Conservation (phyloP, 225 moss, liverwort and hornwort genomes). For the Thuidium tamariscinum region DNA sequence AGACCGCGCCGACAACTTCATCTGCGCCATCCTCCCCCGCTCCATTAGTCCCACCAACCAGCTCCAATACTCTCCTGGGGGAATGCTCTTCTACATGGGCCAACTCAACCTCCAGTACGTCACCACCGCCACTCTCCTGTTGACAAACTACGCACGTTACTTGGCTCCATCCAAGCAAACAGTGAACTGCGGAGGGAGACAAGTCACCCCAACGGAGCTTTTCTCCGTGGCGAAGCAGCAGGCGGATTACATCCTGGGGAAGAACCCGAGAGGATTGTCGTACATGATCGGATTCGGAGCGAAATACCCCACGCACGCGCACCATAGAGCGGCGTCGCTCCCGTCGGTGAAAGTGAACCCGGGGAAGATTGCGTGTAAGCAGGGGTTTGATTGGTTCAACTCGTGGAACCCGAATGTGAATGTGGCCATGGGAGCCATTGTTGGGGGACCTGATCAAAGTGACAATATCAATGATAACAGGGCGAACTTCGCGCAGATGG, state of each 20-base stretch:
- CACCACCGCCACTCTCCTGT: slow-evolving; percentile 37
- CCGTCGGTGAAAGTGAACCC: neutral
- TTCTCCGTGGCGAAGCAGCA: slow-evolving; percentile 6
- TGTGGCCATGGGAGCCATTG: neutral
- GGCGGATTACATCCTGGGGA: slow-evolving; percentile 63
- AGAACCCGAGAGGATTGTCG: slow-evolving; percentile 42
- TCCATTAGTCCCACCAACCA: slow-evolving; percentile 2
- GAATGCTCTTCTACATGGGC: slow-evolving; percentile 29
- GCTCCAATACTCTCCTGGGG: slow-evolving; percentile 11
- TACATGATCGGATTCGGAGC: slow-evolving; percentile 38
- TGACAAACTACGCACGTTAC: slow-evolving; percentile 45
- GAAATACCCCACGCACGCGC: slow-evolving; percentile 17
- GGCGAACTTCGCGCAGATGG: slow-evolving; percentile 1
- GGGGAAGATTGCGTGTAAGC: neutral
- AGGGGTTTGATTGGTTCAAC: slow-evolving; percentile 6
- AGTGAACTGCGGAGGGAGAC: slow-evolving; percentile 1
- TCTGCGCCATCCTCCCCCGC: slow-evolving; percentile 1
- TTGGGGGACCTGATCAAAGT: slow-evolving; percentile 11
- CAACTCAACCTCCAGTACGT: slow-evolving; percentile 60
- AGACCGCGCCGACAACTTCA: slow-evolving; percentile 4
- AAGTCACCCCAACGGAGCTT: neutral
- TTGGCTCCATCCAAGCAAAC: neutral
- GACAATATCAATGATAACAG: slow-evolving; percentile 2
- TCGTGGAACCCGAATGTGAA: neutral
- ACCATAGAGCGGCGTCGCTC: slow-evolving; percentile 40